Percentiles rank a stretch among this genome's conserved stretches.
Evolutionary conservation across 106 monocot genomes (phyloP).

Genomic region (Dactylorhiza incarnata): DNA sequence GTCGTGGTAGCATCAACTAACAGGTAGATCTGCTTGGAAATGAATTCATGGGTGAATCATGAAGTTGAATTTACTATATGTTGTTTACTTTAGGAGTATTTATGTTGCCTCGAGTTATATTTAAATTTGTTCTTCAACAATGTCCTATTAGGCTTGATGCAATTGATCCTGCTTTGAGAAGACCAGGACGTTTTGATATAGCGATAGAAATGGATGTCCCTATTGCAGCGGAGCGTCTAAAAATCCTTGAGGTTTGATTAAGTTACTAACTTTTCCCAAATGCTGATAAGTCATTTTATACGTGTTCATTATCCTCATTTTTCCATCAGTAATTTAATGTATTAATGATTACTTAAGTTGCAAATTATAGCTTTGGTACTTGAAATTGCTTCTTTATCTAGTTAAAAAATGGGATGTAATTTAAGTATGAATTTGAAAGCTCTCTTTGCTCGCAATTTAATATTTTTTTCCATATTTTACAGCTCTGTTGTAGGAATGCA

Average conservation of each 20-base stretch:
- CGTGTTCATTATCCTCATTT: not conserved
- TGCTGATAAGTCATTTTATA: too few relatives aligned
- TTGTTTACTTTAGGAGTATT: not conserved
- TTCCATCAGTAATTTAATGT: not conserved
- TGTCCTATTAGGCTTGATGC: slow-evolving; percentile 24
- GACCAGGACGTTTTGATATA: slow-evolving; percentile 81
- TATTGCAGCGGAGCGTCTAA: slow-evolving; percentile 55
- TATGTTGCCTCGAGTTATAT: not conserved
- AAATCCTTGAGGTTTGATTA: slow-evolving; percentile 67
- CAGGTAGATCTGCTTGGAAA: slow-evolving; percentile 28
- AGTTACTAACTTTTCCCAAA: not conserved
- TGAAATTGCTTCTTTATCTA: too few relatives aligned
- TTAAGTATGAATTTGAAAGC: not conserved
- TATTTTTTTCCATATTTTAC: slow-evolving; percentile 13
- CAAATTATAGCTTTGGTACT: too few relatives aligned
- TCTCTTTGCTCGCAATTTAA: not conserved
- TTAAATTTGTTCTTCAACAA: not conserved
- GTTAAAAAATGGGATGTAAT: not conserved
- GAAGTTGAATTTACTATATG: not conserved
- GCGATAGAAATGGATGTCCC: slow-evolving; percentile 85
- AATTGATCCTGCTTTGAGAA: slow-evolving; percentile 83
- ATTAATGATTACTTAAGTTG: not conserved
- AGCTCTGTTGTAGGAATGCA: slow-evolving; percentile 65
- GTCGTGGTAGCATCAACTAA: slow-evolving; percentile 30
- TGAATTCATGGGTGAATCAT: not conserved